These are phyloP conservation scores for Dryas integrifolia DNA, from an alignment of 331 rosid species.

Conservation along the genomic window DNA sequence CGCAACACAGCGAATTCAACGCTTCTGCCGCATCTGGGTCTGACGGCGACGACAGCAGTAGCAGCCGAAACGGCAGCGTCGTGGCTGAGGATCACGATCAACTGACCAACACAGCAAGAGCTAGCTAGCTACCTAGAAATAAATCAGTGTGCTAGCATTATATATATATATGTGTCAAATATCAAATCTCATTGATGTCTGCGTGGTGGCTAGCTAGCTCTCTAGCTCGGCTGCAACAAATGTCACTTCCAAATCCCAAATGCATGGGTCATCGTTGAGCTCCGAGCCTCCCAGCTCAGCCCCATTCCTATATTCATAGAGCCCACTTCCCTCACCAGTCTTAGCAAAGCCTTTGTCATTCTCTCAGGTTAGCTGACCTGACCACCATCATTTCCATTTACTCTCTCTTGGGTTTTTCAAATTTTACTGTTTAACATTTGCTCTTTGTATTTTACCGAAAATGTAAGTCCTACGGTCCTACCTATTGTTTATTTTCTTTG, in stretches of 20 bases:
- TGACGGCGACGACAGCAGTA: constrained; percentile 12
- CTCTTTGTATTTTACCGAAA: not conserved
- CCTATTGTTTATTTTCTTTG: not conserved
- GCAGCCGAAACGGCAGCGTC: constrained; percentile 38
- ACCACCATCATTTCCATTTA: not conserved
- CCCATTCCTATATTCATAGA: no score
- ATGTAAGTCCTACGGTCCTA: not conserved
- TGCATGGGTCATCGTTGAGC: constrained; percentile 11
- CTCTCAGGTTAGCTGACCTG: constrained; percentile 21
- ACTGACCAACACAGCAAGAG: constrained; percentile 4
- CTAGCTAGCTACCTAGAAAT: not conserved
- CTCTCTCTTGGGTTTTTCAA: not conserved
- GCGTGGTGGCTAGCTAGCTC: no score
- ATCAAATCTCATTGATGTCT: no score
- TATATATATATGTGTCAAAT: no score
- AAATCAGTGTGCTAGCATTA: no score
- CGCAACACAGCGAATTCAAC: not conserved
- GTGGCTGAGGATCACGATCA: not conserved
- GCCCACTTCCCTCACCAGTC: not conserved
- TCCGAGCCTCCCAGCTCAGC: constrained; percentile 23
- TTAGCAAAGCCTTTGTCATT: constrained; percentile 9
- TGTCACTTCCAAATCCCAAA: no score
- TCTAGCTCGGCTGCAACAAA: no score
- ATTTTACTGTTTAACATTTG: not conserved
- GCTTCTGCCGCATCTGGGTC: not conserved